phyloP scores from a whole-genome alignment of 345 rosid species.

The Populus alba region DNA sequence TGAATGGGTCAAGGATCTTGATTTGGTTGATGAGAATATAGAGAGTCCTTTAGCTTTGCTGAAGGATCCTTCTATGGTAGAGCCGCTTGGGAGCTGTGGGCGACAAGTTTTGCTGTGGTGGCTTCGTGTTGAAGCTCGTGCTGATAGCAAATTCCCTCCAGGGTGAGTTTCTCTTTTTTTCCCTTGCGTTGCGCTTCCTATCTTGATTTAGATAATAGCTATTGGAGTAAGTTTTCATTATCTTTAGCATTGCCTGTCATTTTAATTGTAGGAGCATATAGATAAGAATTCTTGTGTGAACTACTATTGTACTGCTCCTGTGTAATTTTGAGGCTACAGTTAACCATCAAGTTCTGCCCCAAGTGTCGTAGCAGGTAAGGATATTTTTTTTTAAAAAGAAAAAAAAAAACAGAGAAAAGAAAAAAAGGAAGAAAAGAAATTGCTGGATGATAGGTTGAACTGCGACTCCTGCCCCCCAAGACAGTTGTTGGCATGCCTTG shows the following conservation, averaged over 20 bases:
- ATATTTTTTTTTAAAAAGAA: too few species aligned
- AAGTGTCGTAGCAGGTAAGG: neutral
- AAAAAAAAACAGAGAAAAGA: neutral
- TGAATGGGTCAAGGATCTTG: conserved; percentile 78
- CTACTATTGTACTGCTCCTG: neutral
- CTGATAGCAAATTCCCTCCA: conserved; percentile 97
- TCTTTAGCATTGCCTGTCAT: neutral
- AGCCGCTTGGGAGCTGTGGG: conserved; percentile 96
- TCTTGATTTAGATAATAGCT: neutral
- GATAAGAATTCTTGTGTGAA: neutral
- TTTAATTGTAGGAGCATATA: neutral
- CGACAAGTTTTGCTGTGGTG: conserved; percentile 91
- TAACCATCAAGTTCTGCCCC: neutral
- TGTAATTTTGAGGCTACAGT: neutral
- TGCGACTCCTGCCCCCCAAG: neutral
- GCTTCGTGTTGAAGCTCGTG: conserved; percentile 99
- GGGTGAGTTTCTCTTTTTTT: conserved; percentile 49
- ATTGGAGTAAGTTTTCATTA: neutral
- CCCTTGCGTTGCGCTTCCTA: neutral
- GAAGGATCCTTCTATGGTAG: conserved; percentile 68
- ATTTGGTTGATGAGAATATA: conserved; percentile 38
- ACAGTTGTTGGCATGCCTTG: neutral
- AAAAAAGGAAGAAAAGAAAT: neutral
- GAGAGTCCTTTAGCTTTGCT: conserved; percentile 78
- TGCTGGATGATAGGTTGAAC: too few species aligned